phyloP scores from a whole-genome alignment of 2,329 filamentous ascomycete genomes.

The Hyphodiscus sp. region DNA sequence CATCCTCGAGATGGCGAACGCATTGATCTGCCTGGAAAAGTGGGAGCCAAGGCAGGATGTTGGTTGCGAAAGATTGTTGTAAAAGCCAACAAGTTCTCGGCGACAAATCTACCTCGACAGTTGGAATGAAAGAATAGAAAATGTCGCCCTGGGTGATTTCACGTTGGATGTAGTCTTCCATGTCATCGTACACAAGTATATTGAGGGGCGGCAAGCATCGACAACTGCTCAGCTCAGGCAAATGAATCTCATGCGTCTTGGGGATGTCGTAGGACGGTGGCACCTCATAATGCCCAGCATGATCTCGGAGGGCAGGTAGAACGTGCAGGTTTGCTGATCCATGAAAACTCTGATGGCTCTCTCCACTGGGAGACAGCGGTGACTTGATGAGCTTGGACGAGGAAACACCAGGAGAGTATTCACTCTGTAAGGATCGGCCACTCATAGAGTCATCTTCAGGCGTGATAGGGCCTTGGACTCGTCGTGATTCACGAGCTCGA shows the following conservation, averaged over 20 bases:
- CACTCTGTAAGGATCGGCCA: neutral
- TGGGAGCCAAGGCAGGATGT: neutral
- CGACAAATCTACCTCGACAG: neutral
- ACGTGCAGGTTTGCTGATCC: neutral
- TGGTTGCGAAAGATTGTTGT: neutral
- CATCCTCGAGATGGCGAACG: neutral
- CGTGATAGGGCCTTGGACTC: neutral
- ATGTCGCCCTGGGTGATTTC: neutral
- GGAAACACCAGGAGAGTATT: neutral
- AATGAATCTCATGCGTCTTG: neutral
- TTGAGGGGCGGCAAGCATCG: neutral
- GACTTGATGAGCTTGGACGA: neutral
- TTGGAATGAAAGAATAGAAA: neutral
- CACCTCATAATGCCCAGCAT: neutral
- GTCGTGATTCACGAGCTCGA: neutral
- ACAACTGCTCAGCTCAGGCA: neutral
- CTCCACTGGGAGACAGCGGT: neutral
- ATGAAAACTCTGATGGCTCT: neutral
- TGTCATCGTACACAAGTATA: neutral
- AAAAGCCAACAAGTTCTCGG: neutral
- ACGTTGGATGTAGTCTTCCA: neutral
- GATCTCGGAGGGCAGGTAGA: neutral
- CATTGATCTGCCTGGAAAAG: neutral
- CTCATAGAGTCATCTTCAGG: neutral
- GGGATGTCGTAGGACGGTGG: neutral